Evolutionary conservation across 257 asterid species (phyloP), one percentile per base, ranked within the genome.

Genomic region (Nicotiana tomentosiformis): DNA sequence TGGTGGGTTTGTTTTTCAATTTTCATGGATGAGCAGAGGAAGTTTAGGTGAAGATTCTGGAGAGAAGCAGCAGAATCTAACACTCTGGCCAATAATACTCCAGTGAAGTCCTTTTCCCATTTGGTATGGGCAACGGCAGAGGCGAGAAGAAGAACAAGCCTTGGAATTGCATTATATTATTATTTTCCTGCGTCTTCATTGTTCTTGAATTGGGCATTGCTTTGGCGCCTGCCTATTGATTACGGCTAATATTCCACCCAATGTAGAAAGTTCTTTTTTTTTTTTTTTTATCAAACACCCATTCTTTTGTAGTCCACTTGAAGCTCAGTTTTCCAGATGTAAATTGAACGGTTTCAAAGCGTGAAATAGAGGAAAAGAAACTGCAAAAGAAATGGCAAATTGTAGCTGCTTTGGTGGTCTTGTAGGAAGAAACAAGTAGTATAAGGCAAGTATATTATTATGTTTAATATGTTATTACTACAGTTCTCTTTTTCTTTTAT

Each of bases 161-260:
- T 82, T 80, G 87, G 80, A 78, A 83, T 37, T 84, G 86, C 87
- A 56, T 26, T 82, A 8, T 82, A 82, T 57, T 61, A 66, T 23
- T 77, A 67, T 81, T 57, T 17, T 83, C 37, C 67, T 84, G 32
- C 76, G 35, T 84, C 85, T 78, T 83, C 82, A 69, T 68, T 64
- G 78, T 83, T 84, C 64, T 81, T 81, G 76, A 83, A 82, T 78
- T 83, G 87, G 87, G 83, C 66, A 55, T 86, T 89, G 88, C 84
- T 91, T 84, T 84, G 87, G 92, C 84, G 82, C 81, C 80, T 91
- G 43, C 93, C 93, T 12, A 87, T 90, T 85, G 95, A 91, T 87
- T 90, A 89, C 84, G 94, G 91, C 89, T 91, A 87, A 90, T 77
- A n/a, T 78, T 57, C 10, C 83, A 18, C 49, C 51, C 65, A 18